Evolutionary conservation across 1,139 yeast genomes (phyloP), one percentile per base, ranked within the genome.

Genomic region (Taphrina flavorubra): DNA sequence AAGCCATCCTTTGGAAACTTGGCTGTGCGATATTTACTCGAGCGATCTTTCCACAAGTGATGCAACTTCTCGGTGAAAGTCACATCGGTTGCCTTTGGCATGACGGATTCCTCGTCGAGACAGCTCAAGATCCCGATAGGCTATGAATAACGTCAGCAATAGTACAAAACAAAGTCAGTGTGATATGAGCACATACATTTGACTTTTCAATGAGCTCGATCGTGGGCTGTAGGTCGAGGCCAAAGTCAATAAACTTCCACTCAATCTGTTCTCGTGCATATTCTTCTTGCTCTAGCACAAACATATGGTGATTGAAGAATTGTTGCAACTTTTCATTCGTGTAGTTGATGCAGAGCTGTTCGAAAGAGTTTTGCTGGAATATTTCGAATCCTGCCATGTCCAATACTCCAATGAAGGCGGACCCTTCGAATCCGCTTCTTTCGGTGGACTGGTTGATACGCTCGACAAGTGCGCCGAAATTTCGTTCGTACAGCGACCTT

Each of bases 331-430:
- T 92, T 78, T 95, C 99, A 78, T 95, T 95, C 63, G 99, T 94
- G 77, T 90, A 94, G 76, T 95, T 95, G 76, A 95, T 95, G 79
- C 99, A 94, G 57, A 95, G 83, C 78, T 95, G 99, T 77, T 95
- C 99, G 77, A 95, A 94, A 0, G 97, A 90, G 76, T 95, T 95
- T 71, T 85, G 84, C 70, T 90, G 87, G 77, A 95, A 95, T 70
- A 94, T 94, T 79, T 95, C 99, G 79, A 94, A 95, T 7, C 99
- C 99, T 0, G 98, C 98, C 75, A 94, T 95, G 81, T 94, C 99
- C 70, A 94, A 81, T 2, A 95, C 95, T 1, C 99, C 99, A 74
- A 94, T 91, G 74, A 88, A 92, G 70, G 88, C 86, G 20, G 81
- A 78, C 20, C 81, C 77, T 40, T 75, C 78, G 25, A 71, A 69